phyloP scores from a whole-genome alignment of 2,329 filamentous ascomycete genomes.

The Chaetomium globosum region DNA sequence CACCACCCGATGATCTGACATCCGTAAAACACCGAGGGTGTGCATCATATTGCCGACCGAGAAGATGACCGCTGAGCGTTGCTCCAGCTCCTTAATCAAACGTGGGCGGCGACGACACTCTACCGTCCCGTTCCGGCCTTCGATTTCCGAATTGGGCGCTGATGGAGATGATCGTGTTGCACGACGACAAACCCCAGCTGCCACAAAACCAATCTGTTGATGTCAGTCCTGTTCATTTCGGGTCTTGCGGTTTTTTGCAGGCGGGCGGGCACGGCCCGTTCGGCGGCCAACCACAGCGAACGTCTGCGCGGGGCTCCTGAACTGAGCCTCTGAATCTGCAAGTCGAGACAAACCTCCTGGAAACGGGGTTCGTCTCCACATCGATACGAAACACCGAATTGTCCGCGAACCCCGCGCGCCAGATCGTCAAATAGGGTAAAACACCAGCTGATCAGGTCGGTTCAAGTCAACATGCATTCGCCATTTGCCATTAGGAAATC shows the following conservation, averaged over 20 bases:
- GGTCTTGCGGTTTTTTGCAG: background rate
- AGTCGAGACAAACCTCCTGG: background rate
- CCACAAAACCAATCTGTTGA: conserved; percentile 1
- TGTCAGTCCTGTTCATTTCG: background rate
- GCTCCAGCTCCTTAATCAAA: background rate
- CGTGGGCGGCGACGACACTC: background rate
- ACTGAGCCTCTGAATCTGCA: background rate
- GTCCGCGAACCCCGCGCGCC: background rate
- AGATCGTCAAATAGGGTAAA: background rate
- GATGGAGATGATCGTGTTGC: background rate
- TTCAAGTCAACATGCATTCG: background rate
- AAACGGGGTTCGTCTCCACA: background rate
- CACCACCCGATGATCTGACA: too few species aligned
- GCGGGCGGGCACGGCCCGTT: background rate
- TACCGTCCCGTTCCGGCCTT: background rate
- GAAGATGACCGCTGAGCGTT: too few species aligned
- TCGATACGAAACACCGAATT: background rate
- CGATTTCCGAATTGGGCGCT: background rate
- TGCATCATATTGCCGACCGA: too few species aligned
- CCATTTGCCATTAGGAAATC: background rate
- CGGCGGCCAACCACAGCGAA: background rate
- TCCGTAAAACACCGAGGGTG: too few species aligned
- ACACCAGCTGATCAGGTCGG: background rate
- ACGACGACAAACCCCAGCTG: background rate
- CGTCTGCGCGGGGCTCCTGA: too few species aligned